phyloP scores from a whole-genome alignment of 108 stramenopile species.

The Fragilariopsis cylindrus region DNA sequence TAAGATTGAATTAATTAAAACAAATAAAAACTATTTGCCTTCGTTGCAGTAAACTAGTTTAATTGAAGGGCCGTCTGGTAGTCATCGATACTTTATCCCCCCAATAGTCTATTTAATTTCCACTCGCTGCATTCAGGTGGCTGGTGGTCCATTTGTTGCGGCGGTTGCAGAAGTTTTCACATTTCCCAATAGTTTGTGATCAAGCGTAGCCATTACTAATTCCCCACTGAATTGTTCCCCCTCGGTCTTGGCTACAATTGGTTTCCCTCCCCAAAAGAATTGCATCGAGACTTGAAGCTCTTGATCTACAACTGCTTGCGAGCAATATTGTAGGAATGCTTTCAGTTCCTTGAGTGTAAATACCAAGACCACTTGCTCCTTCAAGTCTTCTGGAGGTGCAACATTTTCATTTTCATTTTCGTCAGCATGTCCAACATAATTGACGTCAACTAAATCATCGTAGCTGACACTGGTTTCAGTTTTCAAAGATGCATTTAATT shows the following conservation, averaged over 20 bases:
- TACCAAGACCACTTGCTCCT: slow-evolving; percentile 76
- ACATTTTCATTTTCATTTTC: slow-evolving; percentile 25
- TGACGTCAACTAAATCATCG: slow-evolving; percentile 76
- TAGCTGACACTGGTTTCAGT: slow-evolving; percentile 75
- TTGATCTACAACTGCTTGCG: slow-evolving; percentile 52
- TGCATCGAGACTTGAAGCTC: slow-evolving; percentile 53
- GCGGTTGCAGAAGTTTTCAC: slow-evolving; percentile 19
- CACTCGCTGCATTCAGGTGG: neutral
- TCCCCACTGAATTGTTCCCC: slow-evolving; percentile 52
- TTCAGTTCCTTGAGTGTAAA: slow-evolving; percentile 79
- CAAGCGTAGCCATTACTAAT: slow-evolving; percentile 76
- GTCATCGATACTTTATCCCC: too few relatives aligned
- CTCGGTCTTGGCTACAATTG: slow-evolving; percentile 67
- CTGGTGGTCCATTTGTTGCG: neutral
- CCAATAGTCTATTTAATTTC: too few relatives aligned
- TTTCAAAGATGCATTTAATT: slow-evolving; percentile 38
- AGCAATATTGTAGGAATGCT: slow-evolving; percentile 82
- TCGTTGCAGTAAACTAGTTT: too few relatives aligned
- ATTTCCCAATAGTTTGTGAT: slow-evolving; percentile 50
- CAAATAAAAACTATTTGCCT: too few relatives aligned
- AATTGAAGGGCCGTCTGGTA: too few relatives aligned
- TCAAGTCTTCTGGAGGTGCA: slow-evolving; percentile 59
- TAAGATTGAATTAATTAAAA: neutral
- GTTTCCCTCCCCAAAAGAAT: slow-evolving; percentile 85
- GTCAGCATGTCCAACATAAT: slow-evolving; percentile 48